These are phyloP conservation scores for Aspergillus uvarum DNA, from an alignment of 2,329 filamentous ascomycete genomes.

Conservation along the genomic window DNA sequence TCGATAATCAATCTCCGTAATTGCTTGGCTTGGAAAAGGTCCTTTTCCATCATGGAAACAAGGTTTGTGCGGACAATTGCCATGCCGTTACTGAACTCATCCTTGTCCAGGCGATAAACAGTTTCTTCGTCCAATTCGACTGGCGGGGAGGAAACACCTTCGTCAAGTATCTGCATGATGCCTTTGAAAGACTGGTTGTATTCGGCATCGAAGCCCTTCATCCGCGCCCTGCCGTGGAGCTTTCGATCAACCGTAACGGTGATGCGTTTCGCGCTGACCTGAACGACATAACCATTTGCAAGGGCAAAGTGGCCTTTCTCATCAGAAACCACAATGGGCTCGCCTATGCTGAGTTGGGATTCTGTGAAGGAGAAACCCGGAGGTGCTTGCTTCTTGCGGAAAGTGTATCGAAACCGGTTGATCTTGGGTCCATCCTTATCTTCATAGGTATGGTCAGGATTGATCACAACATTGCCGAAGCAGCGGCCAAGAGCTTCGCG, in stretches of 20 bases:
- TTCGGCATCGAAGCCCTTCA: conserved; percentile 70
- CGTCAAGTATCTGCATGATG: conserved; percentile 78
- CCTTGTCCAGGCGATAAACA: conserved; percentile 86
- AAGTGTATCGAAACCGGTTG: conserved; percentile 85
- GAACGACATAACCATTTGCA: conserved; percentile 84
- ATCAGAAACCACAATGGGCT: conserved; percentile 94
- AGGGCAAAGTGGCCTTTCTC: conserved; percentile 93
- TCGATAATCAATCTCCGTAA: conserved; percentile 81
- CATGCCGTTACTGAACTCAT: conserved; percentile 98
- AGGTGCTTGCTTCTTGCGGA: conserved; percentile 66
- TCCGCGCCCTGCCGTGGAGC: conserved; percentile 78
- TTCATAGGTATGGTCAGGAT: conserved; percentile 71
- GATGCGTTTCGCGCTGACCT: conserved; percentile 72
- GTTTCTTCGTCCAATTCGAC: conserved; percentile 51
- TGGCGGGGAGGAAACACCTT: conserved; percentile 42
- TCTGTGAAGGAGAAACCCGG: conserved; percentile 80
- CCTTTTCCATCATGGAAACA: conserved; percentile 84
- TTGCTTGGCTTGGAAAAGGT: conserved; percentile 66
- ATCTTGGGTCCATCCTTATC: conserved; percentile 74
- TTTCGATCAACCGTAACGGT: conserved; percentile 87
- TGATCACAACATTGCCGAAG: conserved; percentile 82
- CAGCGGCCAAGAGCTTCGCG: conserved; percentile 86
- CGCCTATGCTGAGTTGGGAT: conserved; percentile 81
- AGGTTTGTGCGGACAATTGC: conserved; percentile 91
- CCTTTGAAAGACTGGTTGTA: conserved; percentile 84